A percentile compares a stretch with the other conserved stretches of the same genome.
These are phyloP conservation scores for Xylariaceae sp. DNA, from an alignment of 2,329 filamentous ascomycete species.

Conservation along the genomic window DNA sequence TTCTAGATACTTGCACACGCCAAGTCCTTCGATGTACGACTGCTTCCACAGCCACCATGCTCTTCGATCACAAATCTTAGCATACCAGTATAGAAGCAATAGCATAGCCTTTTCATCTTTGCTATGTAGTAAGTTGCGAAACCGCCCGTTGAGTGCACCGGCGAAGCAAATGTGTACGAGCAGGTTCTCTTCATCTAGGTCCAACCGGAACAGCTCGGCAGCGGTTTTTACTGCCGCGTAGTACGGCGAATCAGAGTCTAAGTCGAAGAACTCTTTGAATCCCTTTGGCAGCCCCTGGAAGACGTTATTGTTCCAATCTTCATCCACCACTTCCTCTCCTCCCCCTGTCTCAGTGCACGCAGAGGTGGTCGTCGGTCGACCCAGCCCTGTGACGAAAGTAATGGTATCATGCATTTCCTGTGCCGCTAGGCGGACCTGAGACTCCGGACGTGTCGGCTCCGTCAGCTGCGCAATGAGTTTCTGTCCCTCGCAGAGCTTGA, in stretches of 20 bases:
- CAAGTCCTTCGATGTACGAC: slow-evolving; percentile 23
- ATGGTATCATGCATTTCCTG: slow-evolving; percentile 32
- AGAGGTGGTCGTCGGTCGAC: too few relatives aligned
- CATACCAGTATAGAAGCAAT: slow-evolving; percentile 55
- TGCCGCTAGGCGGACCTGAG: slow-evolving; percentile 42
- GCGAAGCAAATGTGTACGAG: slow-evolving; percentile 46
- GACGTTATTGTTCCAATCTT: background rate
- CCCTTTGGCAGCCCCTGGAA: background rate
- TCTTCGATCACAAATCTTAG: slow-evolving; percentile 38
- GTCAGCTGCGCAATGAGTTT: slow-evolving; percentile 48
- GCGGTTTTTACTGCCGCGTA: background rate
- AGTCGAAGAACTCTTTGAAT: background rate
- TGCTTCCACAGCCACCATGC: slow-evolving; percentile 48
- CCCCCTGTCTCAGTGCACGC: background rate
- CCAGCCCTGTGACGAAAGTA: background rate
- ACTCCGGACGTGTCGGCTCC: slow-evolving; percentile 45
- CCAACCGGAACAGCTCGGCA: background rate
- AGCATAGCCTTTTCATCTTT: slow-evolving; percentile 53
- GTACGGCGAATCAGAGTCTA: background rate
- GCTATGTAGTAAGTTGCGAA: slow-evolving; percentile 39
- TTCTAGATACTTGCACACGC: slow-evolving; percentile 8
- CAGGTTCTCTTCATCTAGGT: slow-evolving; percentile 28
- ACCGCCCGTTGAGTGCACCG: slow-evolving; percentile 40
- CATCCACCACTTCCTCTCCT: background rate
- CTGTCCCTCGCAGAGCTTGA: slow-evolving; percentile 55